Base-by-base conservation (phyloP, 2,329 filamentous ascomycete species). In the Fusarium verrucosum region DNA sequence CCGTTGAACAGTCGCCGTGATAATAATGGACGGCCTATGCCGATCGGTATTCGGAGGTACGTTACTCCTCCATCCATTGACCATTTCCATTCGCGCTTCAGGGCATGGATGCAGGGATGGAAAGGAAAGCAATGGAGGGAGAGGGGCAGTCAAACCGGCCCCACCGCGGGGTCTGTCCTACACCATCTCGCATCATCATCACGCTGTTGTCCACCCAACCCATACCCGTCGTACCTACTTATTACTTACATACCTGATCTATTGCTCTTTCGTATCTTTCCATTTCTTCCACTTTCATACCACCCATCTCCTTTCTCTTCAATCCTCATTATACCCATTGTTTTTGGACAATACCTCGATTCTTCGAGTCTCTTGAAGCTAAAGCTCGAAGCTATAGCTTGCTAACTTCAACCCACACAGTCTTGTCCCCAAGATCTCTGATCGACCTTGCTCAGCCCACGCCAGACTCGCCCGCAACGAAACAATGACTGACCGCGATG, bases 401-500 rank as follows among this genome's bases (percentile, higher is more conserved):
- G 44, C 53, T 62, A 57, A 63, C 59, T 52, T 14, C 43, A 41
- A 47, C n/a, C 41, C 35, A 22, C 54, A 42, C 47, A 74, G 72
- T 52, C 62, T 74, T 51, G 62, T 73, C 41, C 64, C 68, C 19
- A 61, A 64, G 52, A 72, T 69, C 33, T 63, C 72, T 50, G 65
- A 63, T 55, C 73, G 75, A 63, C 71, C 65, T 63, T 78, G 76
- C 56, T 78, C 76, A 40, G 74, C 73, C 54, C 76, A 76, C 67
- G 74, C 75, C 50, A 70, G 74, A 71, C 68, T 72, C 51, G 75
- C 76, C 57, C 68, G 68, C 49, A 75, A 75, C 61, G 71, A 68
- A 49, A 72, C 68, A 46, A 87, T 87, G 82, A 77, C 80, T 47
- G 86, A 89, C 76, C 82, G 87, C 74, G 86, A 89, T 60, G 82